phyloP scores from a whole-genome alignment of 441 rosid genomes.

The Jatropha podagrica region DNA sequence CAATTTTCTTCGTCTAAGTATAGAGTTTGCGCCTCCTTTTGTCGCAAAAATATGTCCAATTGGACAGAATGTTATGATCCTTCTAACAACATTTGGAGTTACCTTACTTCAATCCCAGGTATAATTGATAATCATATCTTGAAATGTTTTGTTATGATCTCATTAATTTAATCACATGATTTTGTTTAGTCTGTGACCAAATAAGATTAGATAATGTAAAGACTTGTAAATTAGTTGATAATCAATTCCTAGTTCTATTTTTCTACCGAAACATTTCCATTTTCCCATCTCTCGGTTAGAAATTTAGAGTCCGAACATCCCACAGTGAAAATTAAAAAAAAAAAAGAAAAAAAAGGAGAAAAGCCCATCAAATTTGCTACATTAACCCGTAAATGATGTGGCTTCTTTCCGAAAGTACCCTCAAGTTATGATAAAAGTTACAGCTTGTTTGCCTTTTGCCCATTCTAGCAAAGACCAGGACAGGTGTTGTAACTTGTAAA shows the following conservation, averaged over 20 bases:
- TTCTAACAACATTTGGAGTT: constrained; percentile 35
- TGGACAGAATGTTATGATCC: constrained; percentile 49
- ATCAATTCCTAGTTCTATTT: too few relatives aligned
- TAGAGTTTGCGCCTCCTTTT: constrained; percentile 36
- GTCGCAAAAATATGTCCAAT: constrained; percentile 32
- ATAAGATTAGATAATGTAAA: too few relatives aligned
- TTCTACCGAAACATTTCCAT: too few relatives aligned
- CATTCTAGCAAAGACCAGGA: neutral
- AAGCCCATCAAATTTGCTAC: too few relatives aligned
- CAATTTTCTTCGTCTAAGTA: constrained; percentile 2
- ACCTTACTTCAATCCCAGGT: constrained; percentile 34
- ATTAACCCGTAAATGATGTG: too few relatives aligned
- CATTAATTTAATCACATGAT: constrained; percentile 13
- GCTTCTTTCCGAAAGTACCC: too few relatives aligned
- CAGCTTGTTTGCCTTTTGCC: neutral
- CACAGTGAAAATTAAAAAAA: too few relatives aligned
- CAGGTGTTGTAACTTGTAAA: neutral
- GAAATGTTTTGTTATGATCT: constrained; percentile 45
- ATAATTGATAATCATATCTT: constrained; percentile 34
- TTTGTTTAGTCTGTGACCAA: too few relatives aligned
- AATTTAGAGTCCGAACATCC: too few relatives aligned
- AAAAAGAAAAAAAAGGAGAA: too few relatives aligned
- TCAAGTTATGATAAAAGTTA: neutral
- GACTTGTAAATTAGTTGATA: too few relatives aligned
- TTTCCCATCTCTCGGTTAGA: too few relatives aligned